These are phyloP conservation scores for Berberis thunbergii DNA, from an alignment of 164 flowering plant species.

Conservation along the genomic window DNA sequence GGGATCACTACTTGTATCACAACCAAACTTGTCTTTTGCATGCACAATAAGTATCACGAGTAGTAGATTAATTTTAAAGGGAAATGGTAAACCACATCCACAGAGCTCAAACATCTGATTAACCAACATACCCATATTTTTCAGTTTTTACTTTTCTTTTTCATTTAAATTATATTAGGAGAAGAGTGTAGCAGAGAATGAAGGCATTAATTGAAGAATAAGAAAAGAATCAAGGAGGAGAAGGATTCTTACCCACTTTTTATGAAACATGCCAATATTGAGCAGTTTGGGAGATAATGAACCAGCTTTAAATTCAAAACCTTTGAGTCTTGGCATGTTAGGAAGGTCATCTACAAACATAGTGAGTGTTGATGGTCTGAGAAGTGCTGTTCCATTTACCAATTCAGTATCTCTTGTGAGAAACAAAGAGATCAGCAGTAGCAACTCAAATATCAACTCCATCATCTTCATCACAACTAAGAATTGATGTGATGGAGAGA, in stretches of 20 bases:
- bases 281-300: conserved; percentile 35
- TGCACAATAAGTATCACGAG: too few species aligned
- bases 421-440: neutral
- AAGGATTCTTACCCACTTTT: conserved; percentile 46
- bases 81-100: too few species aligned
- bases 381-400: conserved; percentile 2
- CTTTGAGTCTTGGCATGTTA: conserved; percentile 54
- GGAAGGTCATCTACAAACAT: conserved; percentile 87
- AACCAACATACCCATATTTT: too few species aligned
- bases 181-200: too few species aligned
- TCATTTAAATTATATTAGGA: too few species aligned
- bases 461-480: neutral
- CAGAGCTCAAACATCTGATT: too few species aligned
- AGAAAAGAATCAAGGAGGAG: neutral
- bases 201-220: too few species aligned
- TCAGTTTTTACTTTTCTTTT: too few species aligned
- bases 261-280: conserved; percentile 66
- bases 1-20: too few species aligned
- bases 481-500: too few species aligned
- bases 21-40: too few species aligned
- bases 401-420: neutral
- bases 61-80: too few species aligned
- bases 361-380: conserved; percentile 30
- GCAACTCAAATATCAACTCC: neutral
- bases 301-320: conserved; percentile 33